Conservation (phyloP, 2,329 filamentous ascomycete species). For the Calonectria hongkongensis region DNA sequence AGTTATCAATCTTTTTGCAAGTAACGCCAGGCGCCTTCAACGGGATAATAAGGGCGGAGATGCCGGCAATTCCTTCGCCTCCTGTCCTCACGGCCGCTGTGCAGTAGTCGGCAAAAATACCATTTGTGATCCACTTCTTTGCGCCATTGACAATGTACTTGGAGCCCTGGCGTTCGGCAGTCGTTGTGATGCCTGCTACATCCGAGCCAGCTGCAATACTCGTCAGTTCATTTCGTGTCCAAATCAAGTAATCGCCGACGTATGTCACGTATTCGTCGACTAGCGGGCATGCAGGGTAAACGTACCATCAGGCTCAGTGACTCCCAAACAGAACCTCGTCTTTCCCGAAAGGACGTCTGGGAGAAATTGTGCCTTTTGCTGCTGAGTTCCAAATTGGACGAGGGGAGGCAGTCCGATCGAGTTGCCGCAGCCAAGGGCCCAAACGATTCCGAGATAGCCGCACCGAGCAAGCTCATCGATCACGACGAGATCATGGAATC, state of each 20-base stretch:
- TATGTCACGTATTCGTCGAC: neutral
- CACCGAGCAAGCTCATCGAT: slow-evolving; percentile 74
- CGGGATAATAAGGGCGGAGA: slow-evolving; percentile 41
- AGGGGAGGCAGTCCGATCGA: slow-evolving; percentile 79
- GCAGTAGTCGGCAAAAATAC: slow-evolving; percentile 42
- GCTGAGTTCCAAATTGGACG: slow-evolving; percentile 75
- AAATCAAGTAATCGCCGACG: neutral
- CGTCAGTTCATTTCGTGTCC: neutral
- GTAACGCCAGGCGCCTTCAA: slow-evolving; percentile 34
- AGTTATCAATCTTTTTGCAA: slow-evolving; percentile 39
- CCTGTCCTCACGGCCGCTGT: slow-evolving; percentile 45
- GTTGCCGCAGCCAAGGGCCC: slow-evolving; percentile 75
- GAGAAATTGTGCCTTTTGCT: slow-evolving; percentile 49
- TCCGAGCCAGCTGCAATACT: slow-evolving; percentile 43
- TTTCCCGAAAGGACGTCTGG: slow-evolving; percentile 37
- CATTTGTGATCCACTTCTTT: slow-evolving; percentile 48
- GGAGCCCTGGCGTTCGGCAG: slow-evolving; percentile 29
- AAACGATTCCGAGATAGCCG: slow-evolving; percentile 72
- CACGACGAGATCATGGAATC: slow-evolving; percentile 73
- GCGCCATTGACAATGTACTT: slow-evolving; percentile 44
- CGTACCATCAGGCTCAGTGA: slow-evolving; percentile 47
- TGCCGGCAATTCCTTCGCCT: slow-evolving; percentile 30
- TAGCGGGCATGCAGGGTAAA: neutral
- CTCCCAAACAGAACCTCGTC: slow-evolving; percentile 45
- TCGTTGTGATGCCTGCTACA: slow-evolving; percentile 42